phyloP scores from a whole-genome alignment of 202 grass and related monocot genomes.

The Tripidium arundinaceum region DNA sequence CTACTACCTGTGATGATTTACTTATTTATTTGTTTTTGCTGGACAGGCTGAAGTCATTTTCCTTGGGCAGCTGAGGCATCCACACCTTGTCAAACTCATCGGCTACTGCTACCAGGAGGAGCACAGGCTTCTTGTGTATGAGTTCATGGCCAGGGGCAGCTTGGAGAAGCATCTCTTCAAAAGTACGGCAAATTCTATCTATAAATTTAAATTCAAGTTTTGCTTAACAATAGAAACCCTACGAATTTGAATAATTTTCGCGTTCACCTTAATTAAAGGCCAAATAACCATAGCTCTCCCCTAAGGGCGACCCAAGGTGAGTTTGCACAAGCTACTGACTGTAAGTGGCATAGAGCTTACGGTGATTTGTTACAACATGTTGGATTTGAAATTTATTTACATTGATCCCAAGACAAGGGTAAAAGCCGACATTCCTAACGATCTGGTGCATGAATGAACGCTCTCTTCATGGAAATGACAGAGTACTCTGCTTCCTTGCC shows the following conservation, averaged over 20 bases:
- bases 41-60: conserved; percentile 50
- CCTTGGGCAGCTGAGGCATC: conserved; percentile 52
- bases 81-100: conserved; percentile 54
- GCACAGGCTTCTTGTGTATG: conserved; percentile 57
- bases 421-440: no score
- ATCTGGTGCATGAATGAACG: not conserved
- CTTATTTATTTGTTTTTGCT: not conserved
- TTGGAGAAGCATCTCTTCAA: conserved; percentile 73
- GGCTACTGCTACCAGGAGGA: conserved; percentile 67
- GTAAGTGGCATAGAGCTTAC: no score
- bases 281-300: no score
- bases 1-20: not conserved
- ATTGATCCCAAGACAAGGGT: not conserved
- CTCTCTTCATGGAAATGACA: not conserved
- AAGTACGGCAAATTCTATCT: conserved; percentile 31
- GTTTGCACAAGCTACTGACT: no score
- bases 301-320: no score
- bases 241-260: not conserved
- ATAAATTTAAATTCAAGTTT: not conserved
- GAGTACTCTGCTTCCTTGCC: conserved; percentile 47
- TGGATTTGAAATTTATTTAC: no score
- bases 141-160: conserved; percentile 54
- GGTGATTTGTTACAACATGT: no score
- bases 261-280: no score
- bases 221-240: not conserved